These are phyloP conservation scores for Dalbergia oliveri DNA, from an alignment of 306 rosid genomes.

Conservation along the genomic window DNA sequence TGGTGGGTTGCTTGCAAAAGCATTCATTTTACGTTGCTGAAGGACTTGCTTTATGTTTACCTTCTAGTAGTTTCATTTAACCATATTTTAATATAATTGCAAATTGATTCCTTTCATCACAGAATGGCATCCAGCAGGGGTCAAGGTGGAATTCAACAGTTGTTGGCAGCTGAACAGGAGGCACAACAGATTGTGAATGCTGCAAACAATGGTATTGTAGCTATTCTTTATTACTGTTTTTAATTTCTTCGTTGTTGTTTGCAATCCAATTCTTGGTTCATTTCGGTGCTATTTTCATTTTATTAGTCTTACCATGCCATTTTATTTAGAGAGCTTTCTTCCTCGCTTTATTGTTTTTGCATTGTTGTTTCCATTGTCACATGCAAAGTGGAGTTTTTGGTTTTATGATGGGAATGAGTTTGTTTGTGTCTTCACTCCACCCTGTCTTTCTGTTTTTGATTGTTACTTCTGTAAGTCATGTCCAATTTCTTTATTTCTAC, in stretches of 20 bases:
- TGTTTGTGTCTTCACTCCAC: not conserved
- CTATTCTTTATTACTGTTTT: not conserved
- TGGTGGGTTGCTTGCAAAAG: not conserved
- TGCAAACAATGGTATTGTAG: constrained; percentile 76
- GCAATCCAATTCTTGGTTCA: not conserved
- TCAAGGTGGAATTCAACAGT: constrained; percentile 97
- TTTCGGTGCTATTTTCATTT: not conserved
- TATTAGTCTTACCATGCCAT: no score
- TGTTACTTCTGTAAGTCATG: not conserved
- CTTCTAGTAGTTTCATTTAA: constrained; percentile 14
- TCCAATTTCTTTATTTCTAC: not conserved
- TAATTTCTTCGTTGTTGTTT: not conserved
- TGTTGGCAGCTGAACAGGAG: constrained; percentile 97
- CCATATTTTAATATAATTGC: constrained; percentile 17
- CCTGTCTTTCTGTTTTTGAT: not conserved
- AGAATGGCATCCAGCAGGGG: constrained; percentile 85
- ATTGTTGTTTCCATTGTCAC: constrained; percentile 7
- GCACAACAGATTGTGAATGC: constrained; percentile 96
- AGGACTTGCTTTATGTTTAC: constrained; percentile 7
- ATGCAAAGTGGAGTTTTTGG: constrained; percentile 2
- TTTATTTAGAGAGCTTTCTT: not conserved
- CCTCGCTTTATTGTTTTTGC: not conserved
- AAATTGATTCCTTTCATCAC: constrained; percentile 38
- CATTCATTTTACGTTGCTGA: not conserved
- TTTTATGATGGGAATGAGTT: constrained; percentile 9